phyloP scores from a whole-genome alignment of 2,329 filamentous ascomycete species.

The Hypomyces rosellus region DNA sequence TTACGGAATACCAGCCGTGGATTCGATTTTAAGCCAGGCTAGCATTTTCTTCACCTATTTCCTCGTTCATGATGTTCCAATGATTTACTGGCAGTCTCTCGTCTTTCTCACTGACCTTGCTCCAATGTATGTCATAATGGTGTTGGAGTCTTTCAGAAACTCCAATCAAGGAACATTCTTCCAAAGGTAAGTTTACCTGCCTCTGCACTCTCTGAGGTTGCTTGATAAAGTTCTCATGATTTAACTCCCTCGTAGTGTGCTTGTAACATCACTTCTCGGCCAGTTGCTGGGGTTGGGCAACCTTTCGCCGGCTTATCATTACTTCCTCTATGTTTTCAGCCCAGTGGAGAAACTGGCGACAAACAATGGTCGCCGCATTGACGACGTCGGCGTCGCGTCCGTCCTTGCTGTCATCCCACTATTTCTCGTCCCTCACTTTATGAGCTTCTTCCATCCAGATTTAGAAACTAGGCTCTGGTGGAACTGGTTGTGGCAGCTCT shows the following conservation, averaged over 20 bases:
- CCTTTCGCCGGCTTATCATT: conserved; percentile 20
- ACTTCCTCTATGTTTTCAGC: conserved; percentile 16
- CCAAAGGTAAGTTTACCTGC: conserved; percentile 16
- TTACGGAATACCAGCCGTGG: conserved; percentile 17
- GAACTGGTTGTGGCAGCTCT: conserved; percentile 27
- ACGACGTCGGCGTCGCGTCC: conserved; percentile 9
- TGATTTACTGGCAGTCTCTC: conserved; percentile 22
- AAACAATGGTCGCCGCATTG: conserved; percentile 7
- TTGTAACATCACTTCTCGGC: conserved; percentile 15
- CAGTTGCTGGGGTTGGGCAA: conserved; percentile 19
- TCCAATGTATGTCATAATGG: conserved; percentile 21
- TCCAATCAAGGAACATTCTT: conserved; percentile 14
- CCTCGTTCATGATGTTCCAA: conserved; percentile 16
- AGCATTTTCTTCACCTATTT: conserved; percentile 19
- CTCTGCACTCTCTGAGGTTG: neutral
- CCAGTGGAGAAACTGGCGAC: conserved; percentile 14
- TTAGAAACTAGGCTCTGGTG: conserved; percentile 22
- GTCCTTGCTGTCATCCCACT: conserved; percentile 16
- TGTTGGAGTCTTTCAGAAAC: conserved; percentile 19
- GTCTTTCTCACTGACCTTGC: conserved; percentile 23
- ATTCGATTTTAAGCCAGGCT: conserved; percentile 16
- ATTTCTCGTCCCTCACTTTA: conserved; percentile 17
- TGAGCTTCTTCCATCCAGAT: conserved; percentile 16
- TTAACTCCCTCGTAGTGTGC: conserved; percentile 8
- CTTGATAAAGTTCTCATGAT: neutral